phyloP scores from a whole-genome alignment of 2,329 filamentous ascomycete genomes.

The Ophiosphaerella herpotricha region DNA sequence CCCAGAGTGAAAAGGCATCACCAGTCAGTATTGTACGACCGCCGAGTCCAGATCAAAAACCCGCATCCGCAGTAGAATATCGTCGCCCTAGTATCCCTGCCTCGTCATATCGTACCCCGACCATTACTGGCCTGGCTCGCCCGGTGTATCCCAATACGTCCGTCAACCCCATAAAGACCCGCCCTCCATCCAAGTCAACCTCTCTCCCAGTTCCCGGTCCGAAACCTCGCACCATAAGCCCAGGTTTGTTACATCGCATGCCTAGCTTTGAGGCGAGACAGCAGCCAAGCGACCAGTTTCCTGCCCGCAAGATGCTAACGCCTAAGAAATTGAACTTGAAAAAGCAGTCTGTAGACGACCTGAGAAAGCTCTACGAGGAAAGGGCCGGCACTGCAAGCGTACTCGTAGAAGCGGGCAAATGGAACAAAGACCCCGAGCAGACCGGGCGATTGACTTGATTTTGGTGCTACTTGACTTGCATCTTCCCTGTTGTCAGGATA shows the following conservation, averaged over 20 bases:
- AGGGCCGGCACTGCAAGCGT: constrained; percentile 47
- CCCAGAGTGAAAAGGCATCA: constrained; percentile 18
- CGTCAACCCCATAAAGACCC: constrained; percentile 27
- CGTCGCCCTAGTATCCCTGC: constrained; percentile 40
- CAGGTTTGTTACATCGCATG: constrained; percentile 53
- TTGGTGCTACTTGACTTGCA: neutral
- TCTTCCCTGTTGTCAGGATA: neutral
- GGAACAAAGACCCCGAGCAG: neutral
- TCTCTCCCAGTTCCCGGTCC: constrained; percentile 36
- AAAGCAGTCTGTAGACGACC: constrained; percentile 54
- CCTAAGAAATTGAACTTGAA: constrained; percentile 48
- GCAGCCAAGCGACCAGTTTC: constrained; percentile 15
- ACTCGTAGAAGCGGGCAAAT: constrained; percentile 23
- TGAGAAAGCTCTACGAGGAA: constrained; percentile 55
- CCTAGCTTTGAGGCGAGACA: constrained; percentile 47
- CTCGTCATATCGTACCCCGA: constrained; percentile 34
- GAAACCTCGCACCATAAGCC: constrained; percentile 44
- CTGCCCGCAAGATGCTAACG: constrained; percentile 27
- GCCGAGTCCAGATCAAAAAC: constrained; percentile 14
- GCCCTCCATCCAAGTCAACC: constrained; percentile 33
- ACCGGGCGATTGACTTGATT: neutral
- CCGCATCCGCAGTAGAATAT: constrained; percentile 20
- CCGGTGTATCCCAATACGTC: constrained; percentile 36
- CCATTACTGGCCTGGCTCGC: constrained; percentile 44
- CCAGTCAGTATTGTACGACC: constrained; percentile 22